Percentiles rank a stretch among this genome's conserved stretches.
Evolutionary conservation across 805 yeast species (phyloP).

Genomic region (Jamesozyma hellenica): DNA sequence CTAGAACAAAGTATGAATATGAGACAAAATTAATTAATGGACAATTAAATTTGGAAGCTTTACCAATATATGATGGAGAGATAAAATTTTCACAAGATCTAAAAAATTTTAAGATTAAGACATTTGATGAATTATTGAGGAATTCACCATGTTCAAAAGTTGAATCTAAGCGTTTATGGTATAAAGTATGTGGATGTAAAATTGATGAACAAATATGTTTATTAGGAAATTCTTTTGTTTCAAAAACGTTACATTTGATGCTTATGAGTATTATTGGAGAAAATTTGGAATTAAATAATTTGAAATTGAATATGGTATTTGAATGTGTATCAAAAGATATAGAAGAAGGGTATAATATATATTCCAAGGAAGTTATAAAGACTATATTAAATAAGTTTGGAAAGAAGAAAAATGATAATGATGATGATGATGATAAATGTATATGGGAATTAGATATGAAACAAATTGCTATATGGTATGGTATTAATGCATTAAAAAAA

Average conservation of each 20-base stretch:
- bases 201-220: conserved; percentile 36
- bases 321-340: conserved; percentile 24
- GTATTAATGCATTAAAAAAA: conserved; percentile 40
- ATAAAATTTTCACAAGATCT: conserved; percentile 7
- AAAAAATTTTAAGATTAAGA: conserved; percentile 7
- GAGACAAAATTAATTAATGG: conserved; percentile 32
- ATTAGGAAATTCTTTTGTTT: conserved; percentile 28
- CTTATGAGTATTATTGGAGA: conserved; percentile 34
- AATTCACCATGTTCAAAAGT: conserved; percentile 44
- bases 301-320: conserved; percentile 25
- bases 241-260: conserved; percentile 29
- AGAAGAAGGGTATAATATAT: conserved; percentile 19
- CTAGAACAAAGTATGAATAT: conserved; percentile 25
- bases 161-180: conserved; percentile 49
- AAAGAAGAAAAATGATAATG: background rate
- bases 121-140: conserved; percentile 30
- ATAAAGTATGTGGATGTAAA: conserved; percentile 44
- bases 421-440: conserved; percentile 14
- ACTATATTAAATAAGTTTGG: conserved; percentile 44
- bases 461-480: conserved; percentile 51
- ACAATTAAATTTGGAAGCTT: conserved; percentile 20
- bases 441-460: conserved; percentile 34
- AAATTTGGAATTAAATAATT: conserved; percentile 21
- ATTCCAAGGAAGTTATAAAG: conserved; percentile 35
- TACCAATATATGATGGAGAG: conserved; percentile 34